Base-by-base conservation (phyloP, 176 grass and related monocot species). In the Canna indica region DNA sequence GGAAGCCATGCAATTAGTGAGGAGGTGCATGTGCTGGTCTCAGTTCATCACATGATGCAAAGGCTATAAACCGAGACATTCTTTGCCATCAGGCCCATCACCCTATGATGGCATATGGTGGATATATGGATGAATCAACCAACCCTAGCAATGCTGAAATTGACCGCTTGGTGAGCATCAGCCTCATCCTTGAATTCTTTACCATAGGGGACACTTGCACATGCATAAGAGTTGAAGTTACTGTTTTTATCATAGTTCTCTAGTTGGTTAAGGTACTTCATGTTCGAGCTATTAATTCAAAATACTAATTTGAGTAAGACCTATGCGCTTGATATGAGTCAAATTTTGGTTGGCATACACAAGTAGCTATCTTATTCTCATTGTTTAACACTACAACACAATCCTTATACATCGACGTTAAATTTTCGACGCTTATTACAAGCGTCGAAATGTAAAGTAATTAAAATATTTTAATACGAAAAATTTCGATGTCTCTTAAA, bases 1-100 rank as follows among this genome's bases (percentile, higher is more conserved):
- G 60, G 64, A 60, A 60, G 58, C 17, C 64, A n/a, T 39, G 33
- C 58, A 32, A 60, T 30, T 60, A 30, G 35, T 67, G 35, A 8
- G 36, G 26, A 20, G 45, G 45, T 48, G 68, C 68, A 70, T 50
- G 68, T 70, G 68, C 42, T 70, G 44, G 5, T 33, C 41, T 48
- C 18, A 48, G 44, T 32, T 44, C 28, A 70, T 48, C 68, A 70
- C 44, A 32, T 70, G 44, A 70, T 70, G 68, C 39, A 47, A 70
- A 27, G 13, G 14, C 39, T 44, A 70, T 16, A 47, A 32, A 4
- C 26, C 29, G 50, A 33, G 27, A 5, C 14, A 32, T 63, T 18
- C 26, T 47, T 29, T 47, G 27, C 68, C 16, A 10, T 18, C n/a
- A n/a, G n/a, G n/a, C 45, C 6, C 41, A 30, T 18, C n/a, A n/a